Evolutionary conservation across 169 alveolate genomes (phyloP).

Genomic region (Plasmodium vinckei): DNA sequence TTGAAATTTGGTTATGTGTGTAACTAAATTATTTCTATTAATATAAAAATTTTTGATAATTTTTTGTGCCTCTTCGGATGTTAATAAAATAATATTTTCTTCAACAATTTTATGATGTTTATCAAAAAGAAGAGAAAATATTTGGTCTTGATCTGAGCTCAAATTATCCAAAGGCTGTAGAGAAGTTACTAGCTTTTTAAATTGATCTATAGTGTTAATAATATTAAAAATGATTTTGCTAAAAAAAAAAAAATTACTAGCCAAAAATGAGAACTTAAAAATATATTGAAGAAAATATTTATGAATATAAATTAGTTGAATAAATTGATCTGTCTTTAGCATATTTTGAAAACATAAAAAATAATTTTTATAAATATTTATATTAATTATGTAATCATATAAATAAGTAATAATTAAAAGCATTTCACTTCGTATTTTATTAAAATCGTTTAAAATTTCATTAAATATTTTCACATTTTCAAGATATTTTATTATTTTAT

Average conservation of each 20-base stretch:
- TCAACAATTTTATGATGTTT: slow-evolving; percentile 5
- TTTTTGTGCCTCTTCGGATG: slow-evolving; percentile 21
- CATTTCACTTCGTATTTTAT: slow-evolving; percentile 54
- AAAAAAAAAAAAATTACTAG: slow-evolving; percentile 7
- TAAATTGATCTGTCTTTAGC: not conserved
- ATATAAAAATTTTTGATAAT: slow-evolving; percentile 22
- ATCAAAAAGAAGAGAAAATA: slow-evolving; percentile 15
- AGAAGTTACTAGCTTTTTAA: slow-evolving; percentile 12
- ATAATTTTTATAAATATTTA: slow-evolving; percentile 31
- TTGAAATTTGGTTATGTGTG: slow-evolving; percentile 5
- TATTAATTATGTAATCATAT: slow-evolving; percentile 35
- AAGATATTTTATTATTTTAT: slow-evolving; percentile 2
- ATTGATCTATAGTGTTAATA: slow-evolving; percentile 12
- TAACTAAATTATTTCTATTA: slow-evolving; percentile 15
- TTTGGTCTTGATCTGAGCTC: not conserved
- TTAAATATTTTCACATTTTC: slow-evolving; percentile 22
- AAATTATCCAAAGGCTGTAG: not conserved
- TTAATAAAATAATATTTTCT: slow-evolving; percentile 18
- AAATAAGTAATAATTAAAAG: slow-evolving; percentile 3
- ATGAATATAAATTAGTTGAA: slow-evolving; percentile 19
- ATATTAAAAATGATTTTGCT: slow-evolving; percentile 10
- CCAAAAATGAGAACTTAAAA: slow-evolving; percentile 21
- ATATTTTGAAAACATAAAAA: slow-evolving; percentile 41
- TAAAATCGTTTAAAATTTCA: slow-evolving; percentile 26
- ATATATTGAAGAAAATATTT: slow-evolving; percentile 14